Conservation (phyloP, 2,329 filamentous ascomycete genomes). For the Remersonia thermophila region DNA sequence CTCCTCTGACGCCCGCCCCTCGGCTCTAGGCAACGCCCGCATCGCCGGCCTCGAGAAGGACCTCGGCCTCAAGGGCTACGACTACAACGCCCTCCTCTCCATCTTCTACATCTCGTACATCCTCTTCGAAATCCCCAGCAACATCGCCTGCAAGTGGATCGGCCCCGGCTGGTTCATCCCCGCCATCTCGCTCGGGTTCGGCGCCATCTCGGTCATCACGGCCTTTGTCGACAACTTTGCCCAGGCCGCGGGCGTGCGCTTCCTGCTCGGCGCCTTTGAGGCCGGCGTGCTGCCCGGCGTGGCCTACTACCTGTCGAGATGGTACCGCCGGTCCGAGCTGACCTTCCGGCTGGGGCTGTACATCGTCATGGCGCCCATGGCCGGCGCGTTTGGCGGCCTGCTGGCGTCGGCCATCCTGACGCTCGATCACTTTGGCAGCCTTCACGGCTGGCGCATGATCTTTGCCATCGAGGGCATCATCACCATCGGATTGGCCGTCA, state of each 20-base stretch:
- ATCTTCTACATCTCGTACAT: slow-evolving; percentile 53
- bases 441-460: slow-evolving; percentile 55
- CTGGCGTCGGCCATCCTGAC: slow-evolving; percentile 49
- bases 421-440: slow-evolving; percentile 41
- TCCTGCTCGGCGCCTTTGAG: slow-evolving; percentile 47
- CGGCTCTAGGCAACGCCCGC: slow-evolving; percentile 38
- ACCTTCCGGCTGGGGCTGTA: slow-evolving; percentile 49
- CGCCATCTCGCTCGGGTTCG: slow-evolving; percentile 41
- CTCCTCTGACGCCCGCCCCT: too few relatives aligned
- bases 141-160: slow-evolving; percentile 48
- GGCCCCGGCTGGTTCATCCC: slow-evolving; percentile 54
- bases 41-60: slow-evolving; percentile 44
- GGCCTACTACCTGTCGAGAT: slow-evolving; percentile 46
- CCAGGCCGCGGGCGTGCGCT: slow-evolving; percentile 39
- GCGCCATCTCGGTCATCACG: slow-evolving; percentile 42
- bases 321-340: slow-evolving; percentile 51
- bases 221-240: slow-evolving; percentile 42
- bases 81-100: slow-evolving; percentile 49
- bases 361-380: slow-evolving; percentile 51
- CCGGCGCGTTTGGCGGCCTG: slow-evolving; percentile 53
- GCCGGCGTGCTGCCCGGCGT: slow-evolving; percentile 54
- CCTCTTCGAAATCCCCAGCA: slow-evolving; percentile 49
- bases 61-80: slow-evolving; percentile 39
- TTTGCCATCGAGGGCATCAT: slow-evolving; percentile 50
- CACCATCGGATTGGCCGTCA: slow-evolving; percentile 35